Evolutionary conservation across 148 eudicot species (phyloP).

Genomic region (Amaranthus hypochondriacus): DNA sequence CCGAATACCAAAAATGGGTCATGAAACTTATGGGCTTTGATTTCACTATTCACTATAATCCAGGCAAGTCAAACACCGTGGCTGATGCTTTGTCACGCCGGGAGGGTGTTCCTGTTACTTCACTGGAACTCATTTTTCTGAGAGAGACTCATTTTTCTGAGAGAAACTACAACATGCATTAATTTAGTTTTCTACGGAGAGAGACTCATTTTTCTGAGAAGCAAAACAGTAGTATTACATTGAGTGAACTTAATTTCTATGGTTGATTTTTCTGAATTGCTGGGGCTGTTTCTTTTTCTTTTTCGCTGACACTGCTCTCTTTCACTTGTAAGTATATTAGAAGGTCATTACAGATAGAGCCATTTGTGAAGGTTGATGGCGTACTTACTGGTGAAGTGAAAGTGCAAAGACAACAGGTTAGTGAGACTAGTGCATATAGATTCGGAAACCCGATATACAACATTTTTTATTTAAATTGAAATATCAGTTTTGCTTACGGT

Average conservation of each 20-base stretch:
- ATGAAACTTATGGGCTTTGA: no score
- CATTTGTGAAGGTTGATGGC: slow-evolving; percentile 36
- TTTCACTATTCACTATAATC: no score
- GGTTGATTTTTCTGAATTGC: not conserved
- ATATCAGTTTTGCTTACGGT: not conserved
- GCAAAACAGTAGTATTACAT: not conserved
- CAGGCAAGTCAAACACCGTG: no score
- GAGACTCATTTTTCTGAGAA: no score
- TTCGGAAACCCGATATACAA: not conserved
- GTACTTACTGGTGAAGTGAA: slow-evolving; percentile 32
- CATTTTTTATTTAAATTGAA: not conserved
- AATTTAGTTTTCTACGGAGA: no score
- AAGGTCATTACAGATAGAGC: slow-evolving; percentile 34
- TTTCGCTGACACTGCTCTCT: not conserved
- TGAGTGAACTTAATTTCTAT: not conserved
- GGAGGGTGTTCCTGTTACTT: no score
- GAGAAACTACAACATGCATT: no score
- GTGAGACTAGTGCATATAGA: not conserved
- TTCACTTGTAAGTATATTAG: slow-evolving; percentile 30
- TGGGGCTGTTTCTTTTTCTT: no score
- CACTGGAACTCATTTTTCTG: no score
- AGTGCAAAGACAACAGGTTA: slow-evolving; percentile 36
- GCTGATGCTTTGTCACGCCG: no score
- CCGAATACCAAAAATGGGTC: no score
- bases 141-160: no score